A percentile compares a stretch with the other conserved stretches of the same genome.
phyloP scores from a whole-genome alignment of 768 basidiomycete genomes.

The Xanthoconium stramineum region DNA sequence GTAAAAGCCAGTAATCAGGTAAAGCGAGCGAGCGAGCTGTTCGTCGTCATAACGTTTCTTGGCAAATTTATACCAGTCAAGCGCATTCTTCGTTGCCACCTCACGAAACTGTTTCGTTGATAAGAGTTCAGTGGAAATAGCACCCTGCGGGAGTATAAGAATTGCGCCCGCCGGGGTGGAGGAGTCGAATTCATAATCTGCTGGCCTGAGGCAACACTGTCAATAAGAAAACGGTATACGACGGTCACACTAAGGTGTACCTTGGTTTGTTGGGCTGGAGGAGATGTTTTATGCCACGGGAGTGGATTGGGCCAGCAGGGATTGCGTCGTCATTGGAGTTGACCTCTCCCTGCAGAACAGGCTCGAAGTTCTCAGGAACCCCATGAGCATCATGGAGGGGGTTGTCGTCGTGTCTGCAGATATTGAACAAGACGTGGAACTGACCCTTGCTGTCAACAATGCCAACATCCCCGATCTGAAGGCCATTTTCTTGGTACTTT shows the following conservation, averaged over 20 bases:
- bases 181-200: background rate
- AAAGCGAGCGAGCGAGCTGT: background rate
- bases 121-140: background rate
- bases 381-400: background rate
- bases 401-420: background rate
- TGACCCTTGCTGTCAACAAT: background rate
- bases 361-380: background rate
- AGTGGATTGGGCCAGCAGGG: background rate
- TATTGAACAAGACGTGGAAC: background rate
- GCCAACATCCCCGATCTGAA: conserved; percentile 2
- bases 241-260: background rate
- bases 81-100: background rate
- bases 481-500: background rate
- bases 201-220: background rate
- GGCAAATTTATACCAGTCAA: background rate
- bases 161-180: background rate
- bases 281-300: background rate
- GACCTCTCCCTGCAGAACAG: background rate
- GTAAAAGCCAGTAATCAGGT: conserved; percentile 1
- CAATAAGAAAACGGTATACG: background rate
- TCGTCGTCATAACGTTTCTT: background rate
- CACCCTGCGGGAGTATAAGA: background rate
- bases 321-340: background rate
- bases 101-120: background rate
- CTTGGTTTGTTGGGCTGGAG: background rate